These are phyloP conservation scores for Discostella stelligeroides DNA, from an alignment of 108 stramenopile genomes.

Conservation along the genomic window DNA sequence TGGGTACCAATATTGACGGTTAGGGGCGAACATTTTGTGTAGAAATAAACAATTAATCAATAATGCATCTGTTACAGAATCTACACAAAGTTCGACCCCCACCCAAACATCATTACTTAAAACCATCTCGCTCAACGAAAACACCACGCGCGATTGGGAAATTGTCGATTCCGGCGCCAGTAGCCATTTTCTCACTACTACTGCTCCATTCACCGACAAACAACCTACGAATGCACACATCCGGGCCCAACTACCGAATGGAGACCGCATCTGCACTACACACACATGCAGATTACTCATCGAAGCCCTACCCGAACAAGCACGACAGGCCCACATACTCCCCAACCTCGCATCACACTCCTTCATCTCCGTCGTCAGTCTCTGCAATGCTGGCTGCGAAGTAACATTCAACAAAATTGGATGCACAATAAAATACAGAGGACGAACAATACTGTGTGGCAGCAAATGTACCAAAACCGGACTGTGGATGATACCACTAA, in stretches of 20 bases:
- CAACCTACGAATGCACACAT: background rate
- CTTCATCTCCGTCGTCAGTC: background rate
- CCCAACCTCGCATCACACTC: constrained; percentile 6
- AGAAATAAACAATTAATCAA: background rate
- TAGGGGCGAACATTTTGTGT: background rate
- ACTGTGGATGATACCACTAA: constrained; percentile 6
- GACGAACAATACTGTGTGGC: constrained; percentile 8
- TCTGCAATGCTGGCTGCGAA: constrained; percentile 20
- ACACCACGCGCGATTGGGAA: background rate
- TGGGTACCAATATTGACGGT: background rate
- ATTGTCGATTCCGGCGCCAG: constrained; percentile 13
- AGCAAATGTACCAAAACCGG: constrained; percentile 2
- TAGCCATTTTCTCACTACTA: constrained; percentile 8
- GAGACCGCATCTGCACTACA: background rate
- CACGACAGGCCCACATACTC: constrained; percentile 11
- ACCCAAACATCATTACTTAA: background rate
- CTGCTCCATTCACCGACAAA: background rate
- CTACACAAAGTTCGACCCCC: constrained; percentile 3
- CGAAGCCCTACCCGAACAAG: background rate
- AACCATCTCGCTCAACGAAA: background rate
- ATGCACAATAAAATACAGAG: constrained; percentile 8
- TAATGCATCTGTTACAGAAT: background rate
- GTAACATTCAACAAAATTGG: constrained; percentile 6
- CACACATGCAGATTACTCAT: constrained; percentile 15
- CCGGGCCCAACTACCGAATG: constrained; percentile 4